These are phyloP conservation scores for Candida vaughaniae DNA, from an alignment of 805 yeast genomes.

Conservation along the genomic window DNA sequence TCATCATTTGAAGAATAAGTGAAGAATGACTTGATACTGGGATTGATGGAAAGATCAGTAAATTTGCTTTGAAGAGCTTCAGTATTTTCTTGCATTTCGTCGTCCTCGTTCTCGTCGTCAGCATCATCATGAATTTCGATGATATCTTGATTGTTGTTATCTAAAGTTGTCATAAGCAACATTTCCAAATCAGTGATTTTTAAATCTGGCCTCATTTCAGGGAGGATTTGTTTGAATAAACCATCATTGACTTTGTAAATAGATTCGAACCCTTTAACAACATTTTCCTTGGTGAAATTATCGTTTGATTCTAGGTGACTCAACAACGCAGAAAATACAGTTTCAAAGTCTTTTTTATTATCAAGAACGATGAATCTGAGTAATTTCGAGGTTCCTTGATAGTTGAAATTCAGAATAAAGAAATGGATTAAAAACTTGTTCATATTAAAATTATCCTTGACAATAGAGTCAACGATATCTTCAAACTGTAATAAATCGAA, in stretches of 20 bases:
- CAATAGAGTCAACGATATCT: slow-evolving; percentile 1
- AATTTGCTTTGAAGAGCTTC: slow-evolving; percentile 2
- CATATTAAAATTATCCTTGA: slow-evolving; percentile 10
- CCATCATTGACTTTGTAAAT: slow-evolving; percentile 18
- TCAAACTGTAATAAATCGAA: slow-evolving; percentile 9
- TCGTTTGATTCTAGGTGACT: slow-evolving; percentile 14
- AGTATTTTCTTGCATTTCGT: slow-evolving; percentile 15
- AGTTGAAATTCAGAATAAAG: slow-evolving; percentile 25
- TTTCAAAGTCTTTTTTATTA: slow-evolving; percentile 11
- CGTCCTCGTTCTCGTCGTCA: slow-evolving; percentile 19
- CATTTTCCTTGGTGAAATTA: slow-evolving; percentile 15
- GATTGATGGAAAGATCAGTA: slow-evolving; percentile 15
- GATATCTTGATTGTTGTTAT: slow-evolving; percentile 28
- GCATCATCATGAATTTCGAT: slow-evolving; percentile 24
- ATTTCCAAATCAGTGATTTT: slow-evolving; percentile 45
- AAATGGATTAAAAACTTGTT: slow-evolving; percentile 30
- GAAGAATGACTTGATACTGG: slow-evolving; percentile 19
- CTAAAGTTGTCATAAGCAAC: slow-evolving; percentile 63
- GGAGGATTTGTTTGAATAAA: slow-evolving; percentile 21
- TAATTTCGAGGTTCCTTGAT: slow-evolving; percentile 18
- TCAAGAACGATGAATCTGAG: slow-evolving; percentile 23
- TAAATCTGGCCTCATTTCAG: slow-evolving; percentile 14
- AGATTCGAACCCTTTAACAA: slow-evolving; percentile 19
- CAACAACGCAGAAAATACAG: slow-evolving; percentile 16
- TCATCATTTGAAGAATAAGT: slow-evolving; percentile 30